Percentiles rank a stretch among this genome's conserved stretches.
These are phyloP conservation scores for Penicillium sumatraense DNA, from an alignment of 2,329 filamentous ascomycete species.

Conservation along the genomic window DNA sequence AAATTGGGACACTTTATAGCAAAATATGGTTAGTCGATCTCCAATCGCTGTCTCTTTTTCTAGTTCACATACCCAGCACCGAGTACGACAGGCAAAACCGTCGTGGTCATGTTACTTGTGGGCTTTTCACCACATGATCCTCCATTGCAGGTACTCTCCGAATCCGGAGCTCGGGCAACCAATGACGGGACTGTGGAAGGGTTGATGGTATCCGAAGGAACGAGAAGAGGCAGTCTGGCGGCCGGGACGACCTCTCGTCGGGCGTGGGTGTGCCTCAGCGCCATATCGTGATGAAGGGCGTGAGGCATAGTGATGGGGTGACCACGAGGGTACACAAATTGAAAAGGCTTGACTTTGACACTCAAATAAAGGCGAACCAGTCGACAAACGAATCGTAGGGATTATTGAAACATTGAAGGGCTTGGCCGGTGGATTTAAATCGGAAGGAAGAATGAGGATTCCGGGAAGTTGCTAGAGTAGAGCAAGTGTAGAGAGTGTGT, in stretches of 20 bases:
- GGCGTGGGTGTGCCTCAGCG: conserved; percentile 22
- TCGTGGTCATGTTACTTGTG: conserved; percentile 55
- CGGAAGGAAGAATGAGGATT: not conserved
- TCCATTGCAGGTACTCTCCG: conserved; percentile 20
- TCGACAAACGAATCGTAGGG: conserved; percentile 13
- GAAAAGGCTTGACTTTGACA: not conserved
- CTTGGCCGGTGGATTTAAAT: not conserved
- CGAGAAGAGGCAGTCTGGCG: conserved; percentile 29
- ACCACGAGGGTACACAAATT: not conserved
- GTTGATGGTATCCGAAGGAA: conserved; percentile 15
- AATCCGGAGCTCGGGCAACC: conserved; percentile 32
- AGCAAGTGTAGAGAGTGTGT: not conserved
- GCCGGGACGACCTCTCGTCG: conserved; percentile 33
- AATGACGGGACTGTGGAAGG: conserved; percentile 28
- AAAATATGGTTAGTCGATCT: conserved; percentile 31
- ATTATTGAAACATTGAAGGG: conserved; percentile 19
- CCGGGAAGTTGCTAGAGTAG: not conserved
- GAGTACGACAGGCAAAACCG: conserved; percentile 69
- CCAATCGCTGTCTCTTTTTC: not conserved
- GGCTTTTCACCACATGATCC: conserved; percentile 67
- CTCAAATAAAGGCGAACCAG: conserved; percentile 11
- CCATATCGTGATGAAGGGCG: conserved; percentile 32
- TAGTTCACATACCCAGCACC: conserved; percentile 69
- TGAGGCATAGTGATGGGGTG: conserved; percentile 19
- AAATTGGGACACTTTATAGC: conserved; percentile 73